Percentiles rank a stretch among this genome's conserved stretches.
Conservation (phyloP, 805 yeast species). For the Tetrapisispora namnaoensis region DNA sequence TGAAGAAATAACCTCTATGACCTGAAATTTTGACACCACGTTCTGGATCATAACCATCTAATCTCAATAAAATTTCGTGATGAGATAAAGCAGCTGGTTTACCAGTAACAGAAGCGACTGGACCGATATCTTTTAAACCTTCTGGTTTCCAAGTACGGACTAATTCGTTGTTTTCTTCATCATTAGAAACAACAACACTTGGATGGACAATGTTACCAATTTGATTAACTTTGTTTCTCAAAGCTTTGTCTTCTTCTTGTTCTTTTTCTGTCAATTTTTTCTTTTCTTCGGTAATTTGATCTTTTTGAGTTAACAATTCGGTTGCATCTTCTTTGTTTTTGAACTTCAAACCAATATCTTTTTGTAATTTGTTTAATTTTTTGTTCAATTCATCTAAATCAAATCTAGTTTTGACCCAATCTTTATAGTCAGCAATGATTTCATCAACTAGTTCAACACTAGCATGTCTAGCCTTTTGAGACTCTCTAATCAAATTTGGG, state of each 20-base stretch:
- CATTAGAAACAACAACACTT: slow-evolving; percentile 74
- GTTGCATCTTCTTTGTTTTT: slow-evolving; percentile 92
- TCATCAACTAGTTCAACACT: slow-evolving; percentile 93
- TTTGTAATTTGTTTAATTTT: slow-evolving; percentile 78
- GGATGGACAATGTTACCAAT: slow-evolving; percentile 94
- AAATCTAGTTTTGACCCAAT: slow-evolving; percentile 85
- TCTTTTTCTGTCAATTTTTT: slow-evolving; percentile 55
- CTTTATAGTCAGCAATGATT: slow-evolving; percentile 81
- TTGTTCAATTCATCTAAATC: slow-evolving; percentile 87
- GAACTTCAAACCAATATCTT: slow-evolving; percentile 84
- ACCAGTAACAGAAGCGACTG: slow-evolving; percentile 68
- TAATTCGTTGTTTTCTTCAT: slow-evolving; percentile 85
- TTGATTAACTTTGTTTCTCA: slow-evolving; percentile 73
- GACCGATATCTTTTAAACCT: slow-evolving; percentile 47
- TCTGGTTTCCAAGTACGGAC: slow-evolving; percentile 84
- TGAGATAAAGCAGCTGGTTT: slow-evolving; percentile 76
- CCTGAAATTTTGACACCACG: slow-evolving; percentile 97
- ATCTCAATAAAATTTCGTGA: slow-evolving; percentile 86
- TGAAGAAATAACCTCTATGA: slow-evolving; percentile 95
- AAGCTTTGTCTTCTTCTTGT: slow-evolving; percentile 64
- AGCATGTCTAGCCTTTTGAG: slow-evolving; percentile 91
- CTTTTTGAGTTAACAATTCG: slow-evolving; percentile 75
- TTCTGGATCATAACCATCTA: slow-evolving; percentile 98
- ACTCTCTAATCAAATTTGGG: slow-evolving; percentile 76
- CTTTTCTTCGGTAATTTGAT: slow-evolving; percentile 60